phyloP scores from a whole-genome alignment of 441 rosid genomes.

The Metrosideros polymorpha region DNA sequence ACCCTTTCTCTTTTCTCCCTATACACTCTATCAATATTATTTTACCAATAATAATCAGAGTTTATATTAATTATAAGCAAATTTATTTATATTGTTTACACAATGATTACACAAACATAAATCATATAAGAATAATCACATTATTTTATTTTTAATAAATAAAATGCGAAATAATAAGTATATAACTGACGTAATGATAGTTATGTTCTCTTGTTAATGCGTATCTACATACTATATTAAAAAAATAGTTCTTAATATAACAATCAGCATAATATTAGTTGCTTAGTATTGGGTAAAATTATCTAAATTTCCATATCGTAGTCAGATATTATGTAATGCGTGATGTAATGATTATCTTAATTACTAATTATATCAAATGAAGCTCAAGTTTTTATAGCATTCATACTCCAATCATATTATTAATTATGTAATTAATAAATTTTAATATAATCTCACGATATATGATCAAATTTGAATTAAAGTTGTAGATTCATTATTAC shows the following conservation, averaged over 20 bases:
- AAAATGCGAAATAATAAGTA: neutral
- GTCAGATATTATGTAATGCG: neutral
- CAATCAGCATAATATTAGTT: neutral
- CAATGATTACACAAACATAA: neutral
- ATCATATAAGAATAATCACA: neutral
- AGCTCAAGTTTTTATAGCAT: neutral
- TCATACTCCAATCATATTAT: neutral
- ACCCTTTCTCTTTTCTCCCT: neutral
- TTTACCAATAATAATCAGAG: neutral
- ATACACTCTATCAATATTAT: neutral
- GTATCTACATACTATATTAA: no score
- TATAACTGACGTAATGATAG: neutral
- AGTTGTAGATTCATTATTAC: no score
- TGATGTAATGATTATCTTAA: no score
- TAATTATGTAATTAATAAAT: neutral
- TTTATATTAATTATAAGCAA: neutral
- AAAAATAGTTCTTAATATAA: neutral
- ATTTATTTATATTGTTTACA: neutral
- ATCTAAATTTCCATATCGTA: no score
- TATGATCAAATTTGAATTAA: neutral
- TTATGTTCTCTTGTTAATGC: neutral
- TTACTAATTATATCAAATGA: neutral
- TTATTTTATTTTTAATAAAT: no score
- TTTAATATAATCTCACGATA: neutral
- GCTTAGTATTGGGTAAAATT: no score